phyloP scores from a whole-genome alignment of 164 flowering plant genomes.

The Vitis riparia region DNA sequence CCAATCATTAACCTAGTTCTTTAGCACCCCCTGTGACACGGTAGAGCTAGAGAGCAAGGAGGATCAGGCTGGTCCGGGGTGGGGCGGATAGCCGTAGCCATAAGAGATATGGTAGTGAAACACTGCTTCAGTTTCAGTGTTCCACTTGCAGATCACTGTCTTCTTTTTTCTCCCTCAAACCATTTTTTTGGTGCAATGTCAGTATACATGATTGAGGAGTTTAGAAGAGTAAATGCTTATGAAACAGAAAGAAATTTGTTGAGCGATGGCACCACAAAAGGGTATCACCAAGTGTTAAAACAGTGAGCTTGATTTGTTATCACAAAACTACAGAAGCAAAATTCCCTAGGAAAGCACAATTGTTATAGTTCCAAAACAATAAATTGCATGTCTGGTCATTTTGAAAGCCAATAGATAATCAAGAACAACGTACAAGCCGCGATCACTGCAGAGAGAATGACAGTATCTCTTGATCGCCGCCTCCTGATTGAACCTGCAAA shows the following conservation, averaged over 20 bases:
- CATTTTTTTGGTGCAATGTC: background rate
- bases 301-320: slow-evolving; percentile 5
- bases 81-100: too few species aligned
- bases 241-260: background rate
- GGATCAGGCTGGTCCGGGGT: too few species aligned
- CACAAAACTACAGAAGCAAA: slow-evolving; percentile 24
- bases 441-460: slow-evolving; percentile 88
- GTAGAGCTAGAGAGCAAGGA: too few species aligned
- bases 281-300: background rate
- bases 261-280: background rate
- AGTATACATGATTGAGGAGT: too few species aligned
- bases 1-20: too few species aligned
- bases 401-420: slow-evolving; percentile 94
- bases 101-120: too few species aligned
- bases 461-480: slow-evolving; percentile 84
- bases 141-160: too few species aligned
- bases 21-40: too few species aligned
- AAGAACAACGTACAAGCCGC: slow-evolving; percentile 95
- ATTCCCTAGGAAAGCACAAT: slow-evolving; percentile 8
- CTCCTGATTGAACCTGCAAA: slow-evolving; percentile 84
- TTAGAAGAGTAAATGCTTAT: too few species aligned
- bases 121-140: too few species aligned
- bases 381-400: slow-evolving; percentile 33
- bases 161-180: too few species aligned
- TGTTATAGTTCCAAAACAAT: slow-evolving; percentile 1